phyloP scores from a whole-genome alignment of 2,329 filamentous ascomycete species.

The Taxawa tesnikishii region DNA sequence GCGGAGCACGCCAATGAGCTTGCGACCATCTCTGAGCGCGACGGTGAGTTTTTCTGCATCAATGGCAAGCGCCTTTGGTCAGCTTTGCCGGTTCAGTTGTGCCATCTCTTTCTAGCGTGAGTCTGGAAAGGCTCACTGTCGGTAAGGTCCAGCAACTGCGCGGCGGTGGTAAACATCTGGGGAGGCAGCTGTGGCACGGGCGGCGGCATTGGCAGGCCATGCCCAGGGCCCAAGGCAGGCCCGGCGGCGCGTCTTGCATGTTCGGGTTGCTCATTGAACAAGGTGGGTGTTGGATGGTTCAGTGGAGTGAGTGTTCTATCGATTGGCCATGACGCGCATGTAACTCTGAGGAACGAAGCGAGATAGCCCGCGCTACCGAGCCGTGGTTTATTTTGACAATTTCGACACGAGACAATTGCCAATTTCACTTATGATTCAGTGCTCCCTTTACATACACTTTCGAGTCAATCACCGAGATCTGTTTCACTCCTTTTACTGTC shows the following conservation, averaged over 20 bases:
- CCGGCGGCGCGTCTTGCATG: constrained; percentile 17
- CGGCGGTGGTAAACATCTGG: constrained; percentile 97
- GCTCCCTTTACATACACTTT: too few species aligned
- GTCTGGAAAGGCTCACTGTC: constrained; percentile 63
- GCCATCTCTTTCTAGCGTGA: background rate
- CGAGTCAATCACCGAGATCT: too few species aligned
- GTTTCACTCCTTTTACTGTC: too few species aligned
- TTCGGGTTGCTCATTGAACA: constrained; percentile 21
- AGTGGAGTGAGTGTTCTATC: too few species aligned
- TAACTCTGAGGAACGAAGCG: too few species aligned
- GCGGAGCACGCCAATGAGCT: constrained; percentile 81
- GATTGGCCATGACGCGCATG: too few species aligned
- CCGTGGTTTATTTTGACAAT: too few species aligned
- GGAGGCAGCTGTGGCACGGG: constrained; percentile 58
- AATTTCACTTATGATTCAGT: too few species aligned
- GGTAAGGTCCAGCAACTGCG: constrained; percentile 87
- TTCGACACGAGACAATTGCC: too few species aligned
- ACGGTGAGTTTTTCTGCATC: constrained; percentile 82
- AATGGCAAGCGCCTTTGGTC: constrained; percentile 11
- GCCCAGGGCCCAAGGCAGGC: constrained; percentile 1
- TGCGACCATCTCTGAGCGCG: constrained; percentile 81
- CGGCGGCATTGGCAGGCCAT: constrained; percentile 16
- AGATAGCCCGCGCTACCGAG: too few species aligned
- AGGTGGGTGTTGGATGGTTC: background rate
- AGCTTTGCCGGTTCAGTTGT: constrained; percentile 10